Base-by-base conservation (phyloP, 2,329 filamentous ascomycete genomes). In the Penicillium sp. region DNA sequence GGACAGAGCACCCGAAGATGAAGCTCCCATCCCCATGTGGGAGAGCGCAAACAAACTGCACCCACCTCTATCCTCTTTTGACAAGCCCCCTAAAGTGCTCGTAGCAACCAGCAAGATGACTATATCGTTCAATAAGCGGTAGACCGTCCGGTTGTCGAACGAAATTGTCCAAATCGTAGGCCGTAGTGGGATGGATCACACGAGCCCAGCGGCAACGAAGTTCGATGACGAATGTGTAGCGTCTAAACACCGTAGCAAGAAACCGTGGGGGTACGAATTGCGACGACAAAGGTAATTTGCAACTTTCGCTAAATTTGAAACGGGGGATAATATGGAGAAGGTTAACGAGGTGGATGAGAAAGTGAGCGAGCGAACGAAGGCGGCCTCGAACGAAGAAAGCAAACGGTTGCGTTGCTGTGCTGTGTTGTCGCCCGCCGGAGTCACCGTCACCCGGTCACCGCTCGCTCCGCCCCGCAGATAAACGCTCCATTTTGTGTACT, bases 381-480 rank as follows among this genome's bases (percentile, higher is more conserved):
- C 11, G 11, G 35, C 35, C 35, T 41, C 35, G 35, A 41, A 15
- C 35, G 35, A 41, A 41, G 31, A 61, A 26, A 65, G 47, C 57
- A 60, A 61, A 66, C 61, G 59, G 64, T 51, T 49, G 53, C n/a
- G 26, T 44, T 41, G 35, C 52, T 21, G 52, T 68, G 67, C 64
- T 69, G 65, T 69, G 68, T 68, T 68, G 67, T 70, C 66, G 66
- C 62, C 53, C 58, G 61, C 44, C 61, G 50, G 59, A 56, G 41
- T 61, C 44, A 44, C 56, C 38, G 66, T 69, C 64, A 65, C 63
- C 63, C 63, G 63, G 67, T 69, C 67, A 69, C 67, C 67, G 67
- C 66, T 67, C 62, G 60, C 61, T 64, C 62, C 60, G 62, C 69
- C 67, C 67, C 66, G 63, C 67, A 58, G 45, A 58, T 58, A 58